These are phyloP conservation scores for Primulina tabacum DNA, from an alignment of 257 asterid genomes.

Conservation along the genomic window DNA sequence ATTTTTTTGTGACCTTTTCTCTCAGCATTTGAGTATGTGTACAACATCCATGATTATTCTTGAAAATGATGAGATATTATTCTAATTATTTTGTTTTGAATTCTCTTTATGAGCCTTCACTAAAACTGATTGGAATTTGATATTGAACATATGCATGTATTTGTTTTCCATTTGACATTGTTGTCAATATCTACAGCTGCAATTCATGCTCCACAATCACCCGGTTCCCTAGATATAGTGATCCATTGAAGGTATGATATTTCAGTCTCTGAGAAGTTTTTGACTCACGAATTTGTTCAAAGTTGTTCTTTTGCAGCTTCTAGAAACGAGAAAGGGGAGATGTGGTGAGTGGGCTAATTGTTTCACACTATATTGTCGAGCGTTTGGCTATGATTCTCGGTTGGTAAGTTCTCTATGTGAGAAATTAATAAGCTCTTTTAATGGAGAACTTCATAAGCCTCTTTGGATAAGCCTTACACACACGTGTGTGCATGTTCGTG, in stretches of 20 bases:
- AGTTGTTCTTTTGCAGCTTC: slow-evolving; percentile 55
- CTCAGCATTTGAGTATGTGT: slow-evolving; percentile 5
- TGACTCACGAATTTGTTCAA: slow-evolving; percentile 21
- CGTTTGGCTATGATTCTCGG: slow-evolving; percentile 89
- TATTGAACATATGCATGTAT: slow-evolving; percentile 11
- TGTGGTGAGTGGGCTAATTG: slow-evolving; percentile 99
- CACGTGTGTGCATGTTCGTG: background rate
- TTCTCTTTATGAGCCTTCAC: background rate
- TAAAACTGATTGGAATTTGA: slow-evolving; percentile 10
- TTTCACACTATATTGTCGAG: slow-evolving; percentile 90
- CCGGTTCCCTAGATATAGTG: slow-evolving; percentile 96
- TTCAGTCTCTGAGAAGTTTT: slow-evolving; percentile 21
- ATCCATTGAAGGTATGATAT: slow-evolving; percentile 72
- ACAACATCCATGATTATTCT: slow-evolving; percentile 6
- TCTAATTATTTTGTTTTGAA: slow-evolving; percentile 1
- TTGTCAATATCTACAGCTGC: slow-evolving; percentile 64
- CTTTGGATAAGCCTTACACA: background rate
- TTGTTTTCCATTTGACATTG: slow-evolving; percentile 17
- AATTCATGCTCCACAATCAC: slow-evolving; percentile 60
- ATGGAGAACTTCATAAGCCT: too few species aligned
- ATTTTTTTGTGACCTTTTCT: slow-evolving; percentile 2
- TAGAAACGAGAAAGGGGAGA: slow-evolving; percentile 90
- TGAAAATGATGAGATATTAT: slow-evolving; percentile 10
- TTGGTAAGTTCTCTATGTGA: slow-evolving; percentile 50
- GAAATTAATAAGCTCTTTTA: slow-evolving; percentile 5